phyloP scores from a whole-genome alignment of 495 filamentous ascomycete species.

The Trichoderma gamsii region DNA sequence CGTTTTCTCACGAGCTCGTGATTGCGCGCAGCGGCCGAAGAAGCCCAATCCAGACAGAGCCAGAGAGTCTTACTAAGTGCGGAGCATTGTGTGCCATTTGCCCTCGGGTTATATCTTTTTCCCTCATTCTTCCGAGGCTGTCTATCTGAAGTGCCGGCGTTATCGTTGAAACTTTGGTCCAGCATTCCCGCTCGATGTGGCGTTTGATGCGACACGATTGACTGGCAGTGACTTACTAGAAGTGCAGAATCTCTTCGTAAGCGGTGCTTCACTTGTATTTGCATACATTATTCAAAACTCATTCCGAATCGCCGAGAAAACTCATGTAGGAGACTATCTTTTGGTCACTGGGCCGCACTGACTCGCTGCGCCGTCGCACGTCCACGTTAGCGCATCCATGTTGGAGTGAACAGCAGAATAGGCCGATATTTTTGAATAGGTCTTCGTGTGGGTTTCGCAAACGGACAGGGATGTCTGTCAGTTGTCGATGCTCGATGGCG shows the following conservation, averaged over 20 bases:
- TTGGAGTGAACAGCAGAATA: background rate
- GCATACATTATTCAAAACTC: no score
- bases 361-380: background rate
- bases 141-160: background rate
- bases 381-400: background rate
- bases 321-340: background rate
- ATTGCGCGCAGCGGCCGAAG: background rate
- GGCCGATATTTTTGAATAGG: background rate
- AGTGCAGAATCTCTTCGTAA: no score
- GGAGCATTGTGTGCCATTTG: no score
- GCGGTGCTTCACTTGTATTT: no score
- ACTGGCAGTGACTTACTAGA: background rate
- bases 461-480: background rate
- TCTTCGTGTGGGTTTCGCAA: background rate
- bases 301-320: background rate
- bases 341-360: background rate
- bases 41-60: background rate
- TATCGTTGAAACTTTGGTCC: background rate
- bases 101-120: background rate
- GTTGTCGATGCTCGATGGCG: background rate
- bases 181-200: background rate
- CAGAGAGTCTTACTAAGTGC: background rate
- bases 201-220: background rate
- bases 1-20: slow-evolving; percentile 8
- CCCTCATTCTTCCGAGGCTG: background rate